Conservation (phyloP, 805 yeast species). For the Myxozyma monticola region DNA sequence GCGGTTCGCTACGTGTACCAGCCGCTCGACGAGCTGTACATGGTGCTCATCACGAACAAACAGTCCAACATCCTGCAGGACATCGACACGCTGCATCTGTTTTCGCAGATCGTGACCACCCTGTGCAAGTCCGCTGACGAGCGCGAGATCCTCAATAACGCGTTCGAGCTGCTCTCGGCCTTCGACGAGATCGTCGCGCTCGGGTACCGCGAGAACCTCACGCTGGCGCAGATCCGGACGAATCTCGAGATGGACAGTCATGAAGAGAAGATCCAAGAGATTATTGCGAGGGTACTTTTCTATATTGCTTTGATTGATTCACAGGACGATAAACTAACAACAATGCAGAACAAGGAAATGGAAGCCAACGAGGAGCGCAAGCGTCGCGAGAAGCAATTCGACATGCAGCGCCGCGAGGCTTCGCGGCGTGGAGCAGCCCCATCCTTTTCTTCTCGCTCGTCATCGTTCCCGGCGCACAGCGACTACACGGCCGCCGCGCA, state of each 20-base stretch:
- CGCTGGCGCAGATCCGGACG: slow-evolving; percentile 77
- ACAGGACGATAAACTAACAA: neutral
- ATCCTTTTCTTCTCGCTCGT: slow-evolving; percentile 7
- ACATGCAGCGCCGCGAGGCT: slow-evolving; percentile 55
- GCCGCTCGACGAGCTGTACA: slow-evolving; percentile 90
- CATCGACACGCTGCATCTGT: slow-evolving; percentile 83
- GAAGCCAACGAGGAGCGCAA: slow-evolving; percentile 98
- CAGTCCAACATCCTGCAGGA: slow-evolving; percentile 92
- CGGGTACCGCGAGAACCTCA: slow-evolving; percentile 87
- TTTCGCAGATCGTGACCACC: slow-evolving; percentile 77
- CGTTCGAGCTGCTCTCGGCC: slow-evolving; percentile 86
- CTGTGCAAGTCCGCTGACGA: slow-evolving; percentile 73
- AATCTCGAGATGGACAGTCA: slow-evolving; percentile 97
- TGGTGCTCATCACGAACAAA: slow-evolving; percentile 86
- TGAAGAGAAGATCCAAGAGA: slow-evolving; percentile 97
- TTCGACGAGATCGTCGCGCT: slow-evolving; percentile 89
- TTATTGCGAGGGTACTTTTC: slow-evolving; percentile 55
- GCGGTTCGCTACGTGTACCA: slow-evolving; percentile 91
- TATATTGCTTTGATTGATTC: no score
- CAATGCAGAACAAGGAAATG: slow-evolving; percentile 75
- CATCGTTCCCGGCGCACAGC: slow-evolving; percentile 17
- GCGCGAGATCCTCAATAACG: slow-evolving; percentile 74
- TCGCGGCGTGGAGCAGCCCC: slow-evolving; percentile 37
- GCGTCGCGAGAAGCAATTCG: slow-evolving; percentile 82
- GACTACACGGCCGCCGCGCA: slow-evolving; percentile 25